These are phyloP conservation scores for Acrasis kona DNA, from an alignment of 78 protist genomes.

Conservation along the genomic window DNA sequence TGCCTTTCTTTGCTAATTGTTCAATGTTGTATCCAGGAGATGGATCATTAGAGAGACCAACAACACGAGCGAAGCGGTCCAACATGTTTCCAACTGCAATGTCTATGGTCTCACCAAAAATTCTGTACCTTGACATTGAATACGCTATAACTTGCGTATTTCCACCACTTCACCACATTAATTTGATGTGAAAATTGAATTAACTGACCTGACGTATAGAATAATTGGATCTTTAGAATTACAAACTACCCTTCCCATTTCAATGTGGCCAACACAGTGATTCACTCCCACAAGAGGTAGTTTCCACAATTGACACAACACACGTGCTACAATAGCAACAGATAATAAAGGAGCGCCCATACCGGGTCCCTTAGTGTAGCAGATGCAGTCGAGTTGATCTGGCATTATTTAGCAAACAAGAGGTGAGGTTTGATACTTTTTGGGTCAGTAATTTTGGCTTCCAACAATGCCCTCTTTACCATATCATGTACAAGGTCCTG, in stretches of 20 bases:
- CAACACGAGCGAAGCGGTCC: constrained; percentile 71
- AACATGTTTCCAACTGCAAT: constrained; percentile 96
- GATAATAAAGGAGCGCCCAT: constrained; percentile 89
- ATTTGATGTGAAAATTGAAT: constrained; percentile 88
- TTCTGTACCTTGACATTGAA: constrained; percentile 69
- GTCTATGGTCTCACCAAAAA: constrained; percentile 99
- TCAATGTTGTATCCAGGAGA: constrained; percentile 98
- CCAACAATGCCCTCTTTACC: constrained; percentile 51
- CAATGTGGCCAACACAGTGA: constrained; percentile 97
- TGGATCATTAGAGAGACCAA: constrained; percentile 93
- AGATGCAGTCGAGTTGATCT: constrained; percentile 42
- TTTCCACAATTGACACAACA: constrained; percentile 86
- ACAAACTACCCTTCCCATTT: constrained; percentile 96
- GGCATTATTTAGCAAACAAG: too few species aligned
- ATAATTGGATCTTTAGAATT: constrained; percentile 87
- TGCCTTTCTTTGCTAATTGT: constrained; percentile 82
- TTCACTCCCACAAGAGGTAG: constrained; percentile 91
- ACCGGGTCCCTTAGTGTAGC: constrained; percentile 93
- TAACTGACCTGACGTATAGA: constrained; percentile 97
- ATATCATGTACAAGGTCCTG: constrained; percentile 31
- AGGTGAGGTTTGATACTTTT: too few species aligned
- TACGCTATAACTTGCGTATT: constrained; percentile 25
- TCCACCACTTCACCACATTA: background rate
- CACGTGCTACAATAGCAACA: constrained; percentile 85
- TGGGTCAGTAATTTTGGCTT: constrained; percentile 61